Conservation (phyloP, 2,329 filamentous ascomycete genomes). For the Macrophomina pseudophaseolina region DNA sequence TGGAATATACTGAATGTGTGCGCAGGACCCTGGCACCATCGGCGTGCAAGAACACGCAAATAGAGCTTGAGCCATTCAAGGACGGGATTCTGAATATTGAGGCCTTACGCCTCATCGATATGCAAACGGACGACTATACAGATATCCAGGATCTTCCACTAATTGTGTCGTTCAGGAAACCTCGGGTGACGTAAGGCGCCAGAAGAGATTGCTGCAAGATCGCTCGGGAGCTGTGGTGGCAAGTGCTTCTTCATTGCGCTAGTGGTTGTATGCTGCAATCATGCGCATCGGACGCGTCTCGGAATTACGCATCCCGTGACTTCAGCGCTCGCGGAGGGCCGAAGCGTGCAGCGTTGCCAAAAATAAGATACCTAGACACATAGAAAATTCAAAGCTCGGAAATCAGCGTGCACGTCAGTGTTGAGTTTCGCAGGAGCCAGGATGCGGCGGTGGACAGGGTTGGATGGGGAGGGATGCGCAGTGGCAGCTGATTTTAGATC, state of each 20-base stretch:
- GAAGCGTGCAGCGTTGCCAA: not conserved
- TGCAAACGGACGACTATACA: conserved; percentile 75
- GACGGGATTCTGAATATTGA: conserved; percentile 74
- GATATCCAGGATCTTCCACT: conserved; percentile 77
- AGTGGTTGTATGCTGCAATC: not conserved
- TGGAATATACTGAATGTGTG: not conserved
- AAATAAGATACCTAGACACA: conserved; percentile 10
- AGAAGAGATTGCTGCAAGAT: not conserved
- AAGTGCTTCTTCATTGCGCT: not conserved
- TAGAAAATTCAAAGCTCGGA: conserved; percentile 8
- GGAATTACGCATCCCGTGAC: conserved; percentile 17
- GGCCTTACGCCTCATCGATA: conserved; percentile 73
- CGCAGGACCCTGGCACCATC: conserved; percentile 68
- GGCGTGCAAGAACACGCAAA: conserved; percentile 74
- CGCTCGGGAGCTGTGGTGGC: not conserved
- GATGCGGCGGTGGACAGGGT: not conserved
- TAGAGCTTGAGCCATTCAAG: conserved; percentile 72
- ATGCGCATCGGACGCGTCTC: conserved; percentile 12
- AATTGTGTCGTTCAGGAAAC: conserved; percentile 54
- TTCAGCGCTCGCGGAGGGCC: not conserved
- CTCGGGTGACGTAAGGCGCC: not conserved
- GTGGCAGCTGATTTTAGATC: conserved; percentile 23
- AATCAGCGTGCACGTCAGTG: not conserved
- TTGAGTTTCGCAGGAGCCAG: not conserved
- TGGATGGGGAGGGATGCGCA: conserved; percentile 11